A percentile compares a stretch with the other conserved stretches of the same genome.
Conservation (phyloP, 1,284 basidiomycete species). For the Cryptococcus deneoformans region DNA sequence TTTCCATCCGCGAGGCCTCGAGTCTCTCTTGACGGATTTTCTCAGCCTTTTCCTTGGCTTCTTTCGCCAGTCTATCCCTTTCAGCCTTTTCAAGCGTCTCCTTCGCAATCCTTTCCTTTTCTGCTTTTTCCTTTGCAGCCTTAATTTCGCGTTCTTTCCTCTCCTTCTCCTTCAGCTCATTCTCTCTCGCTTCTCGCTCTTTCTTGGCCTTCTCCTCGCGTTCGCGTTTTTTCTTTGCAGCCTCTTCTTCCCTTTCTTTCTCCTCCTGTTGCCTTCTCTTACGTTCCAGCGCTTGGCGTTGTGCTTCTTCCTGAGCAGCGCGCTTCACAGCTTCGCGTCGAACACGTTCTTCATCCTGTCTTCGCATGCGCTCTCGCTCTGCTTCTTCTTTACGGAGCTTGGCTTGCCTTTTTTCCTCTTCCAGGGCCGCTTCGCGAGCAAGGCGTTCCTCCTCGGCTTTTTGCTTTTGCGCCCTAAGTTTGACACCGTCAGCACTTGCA, state of each 20-base stretch:
- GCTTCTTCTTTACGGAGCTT: constrained; percentile 64
- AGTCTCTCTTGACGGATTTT: constrained; percentile 36
- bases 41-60: constrained; percentile 39
- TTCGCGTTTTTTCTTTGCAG: constrained; percentile 25
- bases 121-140: constrained; percentile 54
- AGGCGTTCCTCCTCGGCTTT: constrained; percentile 85
- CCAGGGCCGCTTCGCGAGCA: constrained; percentile 70
- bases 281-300: constrained; percentile 52
- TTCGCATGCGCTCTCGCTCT: constrained; percentile 64
- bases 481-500: not conserved
- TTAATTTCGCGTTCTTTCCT: constrained; percentile 63
- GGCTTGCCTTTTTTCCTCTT: constrained; percentile 70
- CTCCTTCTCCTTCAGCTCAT: constrained; percentile 45
- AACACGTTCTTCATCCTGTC: constrained; percentile 67
- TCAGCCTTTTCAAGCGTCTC: constrained; percentile 65
- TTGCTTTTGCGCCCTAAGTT: constrained; percentile 69
- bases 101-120: constrained; percentile 60
- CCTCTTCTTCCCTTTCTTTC: constrained; percentile 29
- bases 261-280: constrained; percentile 54
- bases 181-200: constrained; percentile 35
- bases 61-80: constrained; percentile 35
- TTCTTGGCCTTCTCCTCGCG: constrained; percentile 28
- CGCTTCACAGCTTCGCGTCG: constrained; percentile 71
- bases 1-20: constrained; percentile 37
- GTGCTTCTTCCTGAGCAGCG: constrained; percentile 72